Conservation (phyloP, 768 basidiomycete genomes). For the Macrolepiota fuliginosa region DNA sequence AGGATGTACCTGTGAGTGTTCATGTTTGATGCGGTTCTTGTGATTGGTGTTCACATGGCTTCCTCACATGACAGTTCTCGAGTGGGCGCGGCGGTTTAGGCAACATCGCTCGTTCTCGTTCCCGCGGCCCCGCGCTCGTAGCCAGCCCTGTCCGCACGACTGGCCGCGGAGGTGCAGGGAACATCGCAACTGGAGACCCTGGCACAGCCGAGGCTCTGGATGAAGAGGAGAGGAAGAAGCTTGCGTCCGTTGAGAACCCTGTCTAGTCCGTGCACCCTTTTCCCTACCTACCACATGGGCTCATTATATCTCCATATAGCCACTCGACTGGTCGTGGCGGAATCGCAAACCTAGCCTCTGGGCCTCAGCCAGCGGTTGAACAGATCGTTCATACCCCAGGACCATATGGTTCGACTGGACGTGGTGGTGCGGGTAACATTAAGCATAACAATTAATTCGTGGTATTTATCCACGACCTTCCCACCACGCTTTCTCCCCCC, state of each 20-base stretch:
- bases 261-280: constrained; percentile 33
- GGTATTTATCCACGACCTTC: not conserved
- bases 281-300: not conserved
- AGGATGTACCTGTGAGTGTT: constrained; percentile 33
- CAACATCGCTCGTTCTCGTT: constrained; percentile 60
- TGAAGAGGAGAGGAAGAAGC: constrained; percentile 25
- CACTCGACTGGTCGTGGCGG: constrained; percentile 74
- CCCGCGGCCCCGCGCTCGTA: constrained; percentile 34
- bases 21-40: not conserved
- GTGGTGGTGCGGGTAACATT: constrained; percentile 66
- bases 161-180: constrained; percentile 67
- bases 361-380: constrained; percentile 37
- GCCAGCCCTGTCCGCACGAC: constrained; percentile 37
- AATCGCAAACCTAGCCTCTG: constrained; percentile 52
- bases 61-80: constrained; percentile 38
- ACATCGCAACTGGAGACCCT: constrained; percentile 37
- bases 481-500: not conserved
- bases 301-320: constrained; percentile 25
- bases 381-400: constrained; percentile 21
- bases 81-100: constrained; percentile 66
- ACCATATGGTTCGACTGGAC: constrained; percentile 44
- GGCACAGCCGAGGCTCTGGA: constrained; percentile 21
- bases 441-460: constrained; percentile 1
- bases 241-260: constrained; percentile 25
- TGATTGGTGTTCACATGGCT: not conserved